Conservation (phyloP, 805 yeast genomes). For the Wickerhamia fluorescens region DNA sequence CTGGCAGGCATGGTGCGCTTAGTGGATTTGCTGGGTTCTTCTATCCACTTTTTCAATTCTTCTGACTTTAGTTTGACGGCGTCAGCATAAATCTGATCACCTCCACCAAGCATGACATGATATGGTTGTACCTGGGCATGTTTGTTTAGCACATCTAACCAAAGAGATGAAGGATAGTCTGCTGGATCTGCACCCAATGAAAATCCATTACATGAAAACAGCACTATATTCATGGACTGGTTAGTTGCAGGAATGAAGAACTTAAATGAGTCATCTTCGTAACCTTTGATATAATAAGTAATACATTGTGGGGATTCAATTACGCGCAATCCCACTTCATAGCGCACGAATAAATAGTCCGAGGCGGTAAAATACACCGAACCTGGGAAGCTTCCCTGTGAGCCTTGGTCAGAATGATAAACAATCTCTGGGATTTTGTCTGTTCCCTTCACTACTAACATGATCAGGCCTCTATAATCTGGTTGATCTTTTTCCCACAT, state of each 20-base stretch:
- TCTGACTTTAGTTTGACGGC: constrained; percentile 56
- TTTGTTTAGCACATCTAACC: constrained; percentile 75
- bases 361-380: constrained; percentile 33
- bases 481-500: constrained; percentile 42
- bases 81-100: constrained; percentile 92
- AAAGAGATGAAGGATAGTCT: constrained; percentile 65
- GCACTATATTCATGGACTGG: constrained; percentile 74
- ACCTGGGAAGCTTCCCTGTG: constrained; percentile 42
- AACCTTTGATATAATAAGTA: constrained; percentile 51
- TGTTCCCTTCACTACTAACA: constrained; percentile 52
- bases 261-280: constrained; percentile 32
- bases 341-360: constrained; percentile 61
- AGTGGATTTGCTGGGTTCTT: constrained; percentile 41
- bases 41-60: constrained; percentile 56
- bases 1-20: constrained; percentile 36
- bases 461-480: constrained; percentile 61
- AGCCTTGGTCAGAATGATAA: constrained; percentile 2
- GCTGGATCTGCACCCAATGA: constrained; percentile 64
- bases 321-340: constrained; percentile 45
- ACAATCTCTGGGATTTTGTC: constrained; percentile 6
- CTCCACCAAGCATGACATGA: constrained; percentile 97
- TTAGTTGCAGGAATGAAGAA: constrained; percentile 61
- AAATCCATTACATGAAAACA: constrained; percentile 89
- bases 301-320: constrained; percentile 50
- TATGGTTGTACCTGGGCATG: constrained; percentile 48